Evolutionary conservation across 441 rosid species (phyloP), one percentile per base, ranked within the genome.

Genomic region (Jatropha multifida): DNA sequence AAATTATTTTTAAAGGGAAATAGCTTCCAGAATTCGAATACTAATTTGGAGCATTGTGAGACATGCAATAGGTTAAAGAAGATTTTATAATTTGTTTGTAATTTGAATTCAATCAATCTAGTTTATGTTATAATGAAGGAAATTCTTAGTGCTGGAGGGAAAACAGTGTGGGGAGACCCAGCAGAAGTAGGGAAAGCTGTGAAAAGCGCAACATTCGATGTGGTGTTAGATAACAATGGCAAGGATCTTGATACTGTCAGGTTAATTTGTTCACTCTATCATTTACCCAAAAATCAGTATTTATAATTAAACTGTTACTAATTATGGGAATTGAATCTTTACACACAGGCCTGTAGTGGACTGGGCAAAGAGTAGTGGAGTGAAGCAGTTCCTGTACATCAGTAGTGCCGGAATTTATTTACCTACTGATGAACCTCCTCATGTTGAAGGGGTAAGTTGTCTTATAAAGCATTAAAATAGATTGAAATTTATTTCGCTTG

Each of bases 401-500:
- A 93, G 98, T 88, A 95, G 97, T 42, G 99, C 98, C 5, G 99
- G 97, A 66, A 94, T 94, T 83, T 93, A 94, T 83, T 85, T 87
- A 77, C 86, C 92, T 5, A 90, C 98, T 0, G 97, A 91, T 42
- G 93, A 95, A 79, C 99, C 90, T 74, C 99, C 99, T 81, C 99
- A 92, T 60, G 88, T 92, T 65, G 99, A 95, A 92, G 98, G 96
- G 89, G 98, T 90, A 84, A 73, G 27, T 26, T 64, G 17, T 9
- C 67, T 37, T 48, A 58, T 23, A 12, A 63, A 4, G 62, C 72
- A 73, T 68, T 52, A 42, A 66, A 56, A 55, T 41, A 26, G 32
- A 56, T 41, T 59, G 18, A 23, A 12, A 17, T 12, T 23, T 32
- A 26, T 12, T 48, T 14, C 44, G 10, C 55, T 79, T 26, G 11